A percentile compares a stretch with the other conserved stretches of the same genome.
These are phyloP conservation scores for Pichia occidentalis DNA, from an alignment of 805 yeast genomes.

Conservation along the genomic window DNA sequence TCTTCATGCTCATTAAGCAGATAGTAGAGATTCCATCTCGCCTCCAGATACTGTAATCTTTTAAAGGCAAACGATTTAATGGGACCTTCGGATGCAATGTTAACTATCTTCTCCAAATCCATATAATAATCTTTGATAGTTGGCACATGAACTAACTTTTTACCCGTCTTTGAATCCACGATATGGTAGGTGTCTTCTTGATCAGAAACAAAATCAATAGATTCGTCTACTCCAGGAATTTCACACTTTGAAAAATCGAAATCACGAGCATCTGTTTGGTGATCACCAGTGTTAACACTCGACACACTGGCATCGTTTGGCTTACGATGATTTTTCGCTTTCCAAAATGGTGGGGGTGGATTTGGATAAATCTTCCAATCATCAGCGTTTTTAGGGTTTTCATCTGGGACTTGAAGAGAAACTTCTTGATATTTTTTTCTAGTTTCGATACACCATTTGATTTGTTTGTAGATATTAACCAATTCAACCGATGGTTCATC, in stretches of 20 bases:
- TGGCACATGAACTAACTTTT: slow-evolving; percentile 61
- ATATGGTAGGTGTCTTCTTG: slow-evolving; percentile 60
- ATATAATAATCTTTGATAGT: slow-evolving; percentile 75
- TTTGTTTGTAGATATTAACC: slow-evolving; percentile 54
- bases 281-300: neutral
- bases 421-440: slow-evolving; percentile 68
- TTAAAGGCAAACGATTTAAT: slow-evolving; percentile 93
- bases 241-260: slow-evolving; percentile 53
- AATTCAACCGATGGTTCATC: slow-evolving; percentile 66
- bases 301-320: neutral
- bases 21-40: slow-evolving; percentile 90
- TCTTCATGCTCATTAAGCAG: slow-evolving; percentile 90
- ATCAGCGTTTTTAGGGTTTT: slow-evolving; percentile 76
- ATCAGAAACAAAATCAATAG: slow-evolving; percentile 41
- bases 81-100: slow-evolving; percentile 88
- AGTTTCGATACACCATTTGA: slow-evolving; percentile 59
- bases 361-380: slow-evolving; percentile 83
- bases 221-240: slow-evolving; percentile 45
- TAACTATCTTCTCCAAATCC: slow-evolving; percentile 70
- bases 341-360: slow-evolving; percentile 90
- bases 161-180: slow-evolving; percentile 23
- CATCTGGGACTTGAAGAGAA: slow-evolving; percentile 65
- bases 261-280: slow-evolving; percentile 16
- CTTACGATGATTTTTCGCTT: slow-evolving; percentile 21
- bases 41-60: slow-evolving; percentile 88